Conservation (phyloP, 495 filamentous ascomycete species). For the Penicillium paradoxum region DNA sequence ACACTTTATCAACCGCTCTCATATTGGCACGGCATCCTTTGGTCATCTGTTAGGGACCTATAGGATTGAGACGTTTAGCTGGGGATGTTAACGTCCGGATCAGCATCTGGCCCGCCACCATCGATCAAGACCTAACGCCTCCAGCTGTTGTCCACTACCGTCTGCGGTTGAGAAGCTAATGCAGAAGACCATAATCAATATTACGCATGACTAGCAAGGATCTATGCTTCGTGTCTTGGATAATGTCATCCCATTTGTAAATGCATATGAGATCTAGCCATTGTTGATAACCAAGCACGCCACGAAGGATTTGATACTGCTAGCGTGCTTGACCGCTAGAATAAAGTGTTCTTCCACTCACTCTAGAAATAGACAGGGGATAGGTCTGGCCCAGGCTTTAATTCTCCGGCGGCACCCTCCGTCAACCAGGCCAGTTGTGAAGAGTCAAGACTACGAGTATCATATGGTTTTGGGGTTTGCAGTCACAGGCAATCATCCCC, state of each 20-base stretch:
- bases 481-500: constrained; percentile 5
- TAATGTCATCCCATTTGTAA: not conserved
- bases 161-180: constrained; percentile 15
- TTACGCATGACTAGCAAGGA: constrained; percentile 5
- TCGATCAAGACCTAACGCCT: constrained; percentile 8
- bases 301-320: not conserved
- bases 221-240: not conserved
- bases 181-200: constrained; percentile 2
- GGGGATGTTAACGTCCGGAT: not conserved
- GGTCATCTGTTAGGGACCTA: not conserved
- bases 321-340: not conserved
- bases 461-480: constrained; percentile 16
- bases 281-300: not conserved
- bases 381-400: constrained; percentile 8
- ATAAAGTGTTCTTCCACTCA: not conserved
- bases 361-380: not conserved
- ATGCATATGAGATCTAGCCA: not conserved
- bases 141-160: constrained; percentile 13
- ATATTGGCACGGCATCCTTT: not conserved
- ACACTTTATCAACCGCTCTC: constrained; percentile 2
- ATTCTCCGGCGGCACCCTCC: constrained; percentile 20
- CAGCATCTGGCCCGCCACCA: not conserved
- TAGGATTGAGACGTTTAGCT: not conserved
- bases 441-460: constrained; percentile 15
- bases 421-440: constrained; percentile 18